phyloP scores from a whole-genome alignment of 176 grass and related monocot species.

The Aegilops umbellulata region DNA sequence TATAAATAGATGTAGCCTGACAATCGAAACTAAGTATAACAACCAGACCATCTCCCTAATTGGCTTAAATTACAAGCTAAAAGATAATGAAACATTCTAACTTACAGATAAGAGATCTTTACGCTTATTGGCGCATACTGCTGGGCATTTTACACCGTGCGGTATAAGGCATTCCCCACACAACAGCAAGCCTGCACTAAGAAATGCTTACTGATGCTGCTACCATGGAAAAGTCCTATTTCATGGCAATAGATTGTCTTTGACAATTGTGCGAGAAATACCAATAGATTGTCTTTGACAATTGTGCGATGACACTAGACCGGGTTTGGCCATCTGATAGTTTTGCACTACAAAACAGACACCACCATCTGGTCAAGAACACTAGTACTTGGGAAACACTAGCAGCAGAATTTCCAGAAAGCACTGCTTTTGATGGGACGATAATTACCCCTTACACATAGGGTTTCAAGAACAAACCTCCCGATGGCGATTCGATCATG shows the following conservation, averaged over 20 bases:
- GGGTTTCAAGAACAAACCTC: background rate
- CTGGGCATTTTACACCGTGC: background rate
- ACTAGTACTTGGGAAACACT: background rate
- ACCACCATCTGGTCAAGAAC: background rate
- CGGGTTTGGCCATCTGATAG: background rate
- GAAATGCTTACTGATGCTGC: background rate
- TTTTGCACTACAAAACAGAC: background rate
- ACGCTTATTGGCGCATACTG: background rate
- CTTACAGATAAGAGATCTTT: background rate
- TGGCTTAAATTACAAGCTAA: background rate
- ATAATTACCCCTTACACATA: background rate
- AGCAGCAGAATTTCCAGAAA: constrained; percentile 5
- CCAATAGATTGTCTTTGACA: background rate
- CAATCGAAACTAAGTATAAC: background rate
- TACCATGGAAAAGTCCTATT: background rate
- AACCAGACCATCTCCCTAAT: background rate
- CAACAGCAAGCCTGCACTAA: background rate
- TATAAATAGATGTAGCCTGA: background rate
- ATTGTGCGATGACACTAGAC: background rate
- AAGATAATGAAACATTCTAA: background rate
- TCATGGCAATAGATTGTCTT: background rate
- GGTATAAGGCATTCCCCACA: background rate
- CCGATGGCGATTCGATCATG: background rate
- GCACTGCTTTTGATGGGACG: background rate
- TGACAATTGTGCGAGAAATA: background rate